Evolutionary conservation across 2,329 filamentous ascomycete genomes (phyloP), one percentile per base, ranked within the genome.

Genomic region (Aureobasidium zeae): DNA sequence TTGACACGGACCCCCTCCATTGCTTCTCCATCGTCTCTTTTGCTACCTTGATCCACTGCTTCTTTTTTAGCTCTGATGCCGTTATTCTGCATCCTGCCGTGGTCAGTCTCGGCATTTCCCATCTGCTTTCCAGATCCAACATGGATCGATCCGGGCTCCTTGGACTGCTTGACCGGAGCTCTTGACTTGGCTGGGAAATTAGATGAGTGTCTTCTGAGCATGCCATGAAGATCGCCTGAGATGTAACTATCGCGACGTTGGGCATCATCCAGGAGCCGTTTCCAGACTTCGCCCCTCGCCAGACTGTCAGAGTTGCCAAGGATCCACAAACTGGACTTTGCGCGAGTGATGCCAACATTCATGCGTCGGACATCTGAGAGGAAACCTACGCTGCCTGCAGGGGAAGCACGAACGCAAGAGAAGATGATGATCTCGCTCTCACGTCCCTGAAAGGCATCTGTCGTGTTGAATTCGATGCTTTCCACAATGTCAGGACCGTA

Each of bases 361-460:
- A 98, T 96, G 72, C 91, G 89, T 47, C 91, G 80, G 58, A 98
- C 94, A 61, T 98, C 91, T 44, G 86, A 84, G 75, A 98, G 82
- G 77, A 98, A 98, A 72, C 91, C 91, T 57, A 98, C 94, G 56
- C 89, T 87, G n/a, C 84, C 83, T 6, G 82, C 84, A n/a, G 85
- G 77, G 21, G 83, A 89, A 16, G 91, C 89, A 67, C 91, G 81
- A 49, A 98, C 91, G 63, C 93, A 98, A 29, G 91, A 96, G 68
- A 98, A 98, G 51, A 98, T 96, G 62, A 98, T 96, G 50, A 98
- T 82, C 59, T 98, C 91, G 57, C 87, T 91, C 64, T 98, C 91
- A 53, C 93, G 80, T 50, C 91, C 91, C 62, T 98, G 87, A 62
- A 95, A 98, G 13, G 91, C 93, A 65, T 98, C 91, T 0, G 91